Evolutionary conservation across 371 early-diverging fungal species (phyloP).

Genomic region (Rhizopus sp.): DNA sequence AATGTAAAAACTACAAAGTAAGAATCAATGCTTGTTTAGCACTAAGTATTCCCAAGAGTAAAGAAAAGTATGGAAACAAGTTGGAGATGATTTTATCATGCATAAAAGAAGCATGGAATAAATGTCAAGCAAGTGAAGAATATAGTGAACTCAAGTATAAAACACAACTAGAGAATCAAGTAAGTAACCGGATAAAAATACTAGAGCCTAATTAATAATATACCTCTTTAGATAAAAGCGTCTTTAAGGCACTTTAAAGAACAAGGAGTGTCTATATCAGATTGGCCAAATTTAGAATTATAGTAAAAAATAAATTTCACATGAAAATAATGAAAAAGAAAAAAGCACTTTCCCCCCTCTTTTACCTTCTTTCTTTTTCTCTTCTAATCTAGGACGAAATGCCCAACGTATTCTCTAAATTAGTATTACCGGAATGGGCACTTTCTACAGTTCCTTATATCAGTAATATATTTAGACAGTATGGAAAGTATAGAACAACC

Average conservation of each 20-base stretch:
- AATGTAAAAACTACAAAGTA: slow-evolving; percentile 80
- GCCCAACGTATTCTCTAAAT: slow-evolving; percentile 39
- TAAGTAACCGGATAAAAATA: slow-evolving; percentile 9
- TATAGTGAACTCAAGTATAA: slow-evolving; percentile 69
- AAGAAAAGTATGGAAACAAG: slow-evolving; percentile 54
- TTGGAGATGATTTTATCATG: slow-evolving; percentile 45
- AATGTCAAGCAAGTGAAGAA: slow-evolving; percentile 28
- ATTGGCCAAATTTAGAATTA: too few species aligned
- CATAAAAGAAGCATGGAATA: slow-evolving; percentile 46
- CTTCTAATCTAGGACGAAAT: slow-evolving; percentile 10
- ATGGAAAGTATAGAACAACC: slow-evolving; percentile 43
- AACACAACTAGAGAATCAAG: slow-evolving; percentile 59
- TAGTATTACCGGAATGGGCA: slow-evolving; percentile 27
- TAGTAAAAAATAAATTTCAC: slow-evolving; percentile 15
- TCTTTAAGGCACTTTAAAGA: slow-evolving; percentile 9
- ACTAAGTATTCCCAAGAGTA: slow-evolving; percentile 47
- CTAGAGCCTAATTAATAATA: neutral
- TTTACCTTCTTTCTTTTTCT: slow-evolving; percentile 9
- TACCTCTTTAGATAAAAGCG: slow-evolving; percentile 10
- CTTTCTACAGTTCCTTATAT: slow-evolving; percentile 28
- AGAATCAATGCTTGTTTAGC: slow-evolving; percentile 79
- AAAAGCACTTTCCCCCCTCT: slow-evolving; percentile 1
- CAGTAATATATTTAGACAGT: slow-evolving; percentile 25
- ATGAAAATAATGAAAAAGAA: slow-evolving; percentile 12
- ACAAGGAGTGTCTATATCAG: neutral